Evolutionary conservation across 2,329 filamentous ascomycete species (phyloP), one percentile per base, ranked within the genome.

Genomic region (Scedosporium dehoogii): DNA sequence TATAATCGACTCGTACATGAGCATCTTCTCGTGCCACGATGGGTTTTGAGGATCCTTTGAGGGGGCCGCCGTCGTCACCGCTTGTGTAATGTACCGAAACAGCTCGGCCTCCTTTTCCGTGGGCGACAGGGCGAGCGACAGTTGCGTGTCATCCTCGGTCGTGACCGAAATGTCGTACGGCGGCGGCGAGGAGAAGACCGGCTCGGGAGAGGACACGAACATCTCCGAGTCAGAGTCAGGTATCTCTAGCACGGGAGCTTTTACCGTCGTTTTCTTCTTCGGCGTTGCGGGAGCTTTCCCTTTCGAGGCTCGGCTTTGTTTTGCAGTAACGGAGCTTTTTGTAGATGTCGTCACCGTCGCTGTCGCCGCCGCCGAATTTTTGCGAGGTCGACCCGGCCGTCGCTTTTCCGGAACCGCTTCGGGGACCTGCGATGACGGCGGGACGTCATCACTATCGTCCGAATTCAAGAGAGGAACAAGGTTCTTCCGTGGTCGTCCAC

Each of bases 1-100:
- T 1, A 94, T 81, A 53, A 99, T 88, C 0, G 93, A 91, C 69
- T 97, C 92, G 71, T 96, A 97, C 71, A 97, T 84, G 5, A 97
- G 78, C 57, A 99, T 97, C 75, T 92, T 96, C 74, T 97, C 91
- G 68, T 96, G 81, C 90, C 92, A 97, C 2, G 85, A 91, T 14
- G 85, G 85, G 2, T 80, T 71, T 6, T 66, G 65, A 0, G 79
- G 74, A 66, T 86, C 77, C 3, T 68, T 76, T 0, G 81, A 78
- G 12, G 77, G 77, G 3, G 84, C 79, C 3, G 79, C 77, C 0
- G 75, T 75, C 7, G 69, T 81, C 9, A 88, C 75, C 0, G 84
- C 85, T 46, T 76, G 74, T 0, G 81, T 82, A 60, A 88, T 85
- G 65, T 78, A 72, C 27, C 69, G 68, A 65, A 85, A 85, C 25